Conservation (phyloP, 108 stramenopile genomes). For the Pseudonitzschia delicatissima region DNA sequence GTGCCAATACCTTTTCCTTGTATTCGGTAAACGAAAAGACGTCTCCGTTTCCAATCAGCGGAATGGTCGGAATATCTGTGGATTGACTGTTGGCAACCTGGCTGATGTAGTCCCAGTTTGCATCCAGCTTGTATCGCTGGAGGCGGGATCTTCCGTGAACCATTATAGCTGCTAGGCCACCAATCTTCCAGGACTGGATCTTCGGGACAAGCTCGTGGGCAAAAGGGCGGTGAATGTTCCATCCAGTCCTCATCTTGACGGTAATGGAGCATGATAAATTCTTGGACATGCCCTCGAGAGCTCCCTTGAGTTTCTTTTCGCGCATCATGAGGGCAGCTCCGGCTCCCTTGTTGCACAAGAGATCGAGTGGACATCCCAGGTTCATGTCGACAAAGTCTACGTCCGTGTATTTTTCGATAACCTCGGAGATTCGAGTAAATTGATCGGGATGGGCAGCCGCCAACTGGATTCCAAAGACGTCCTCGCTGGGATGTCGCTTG, state of each 20-base stretch:
- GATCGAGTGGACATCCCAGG: constrained; percentile 96
- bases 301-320: constrained; percentile 69
- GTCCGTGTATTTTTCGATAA: constrained; percentile 66
- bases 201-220: constrained; percentile 83
- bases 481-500: constrained; percentile 89
- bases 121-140: constrained; percentile 89
- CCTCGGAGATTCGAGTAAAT: constrained; percentile 61
- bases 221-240: constrained; percentile 89
- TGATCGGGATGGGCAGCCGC: constrained; percentile 91
- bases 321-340: constrained; percentile 88
- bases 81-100: constrained; percentile 73
- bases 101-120: constrained; percentile 95
- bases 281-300: constrained; percentile 72
- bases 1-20: constrained; percentile 61
- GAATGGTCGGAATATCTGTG: constrained; percentile 52
- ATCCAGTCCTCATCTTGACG: constrained; percentile 97
- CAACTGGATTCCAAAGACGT: constrained; percentile 96
- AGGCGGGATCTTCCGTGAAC: constrained; percentile 94
- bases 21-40: constrained; percentile 89
- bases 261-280: constrained; percentile 85
- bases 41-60: constrained; percentile 98
- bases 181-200: constrained; percentile 79
- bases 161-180: constrained; percentile 68
- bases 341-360: constrained; percentile 92
- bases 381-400: constrained; percentile 98